A percentile compares a stretch with the other conserved stretches of the same genome.
Evolutionary conservation across 2,329 filamentous ascomycete genomes (phyloP).

Genomic region (Bipolaris oryzae): DNA sequence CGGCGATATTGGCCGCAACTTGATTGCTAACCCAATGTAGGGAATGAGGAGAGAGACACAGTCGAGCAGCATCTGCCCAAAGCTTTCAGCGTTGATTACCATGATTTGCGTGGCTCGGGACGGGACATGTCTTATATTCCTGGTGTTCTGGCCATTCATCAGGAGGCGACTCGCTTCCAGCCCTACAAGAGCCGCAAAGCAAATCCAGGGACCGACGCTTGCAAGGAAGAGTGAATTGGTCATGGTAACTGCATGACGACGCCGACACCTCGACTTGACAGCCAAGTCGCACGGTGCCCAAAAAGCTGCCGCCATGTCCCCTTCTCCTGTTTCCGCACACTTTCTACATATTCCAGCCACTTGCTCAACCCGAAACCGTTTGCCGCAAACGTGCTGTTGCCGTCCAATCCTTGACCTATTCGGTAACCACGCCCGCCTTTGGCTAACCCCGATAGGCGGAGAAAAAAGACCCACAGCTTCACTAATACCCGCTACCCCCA

Average conservation of each 20-base stretch:
- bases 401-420: constrained; percentile 24
- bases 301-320: background rate
- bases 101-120: background rate
- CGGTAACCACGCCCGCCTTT: constrained; percentile 23
- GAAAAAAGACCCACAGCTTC: constrained; percentile 24
- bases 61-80: background rate
- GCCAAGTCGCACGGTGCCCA: constrained; percentile 4
- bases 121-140: background rate
- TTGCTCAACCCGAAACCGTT: constrained; percentile 2
- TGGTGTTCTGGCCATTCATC: background rate
- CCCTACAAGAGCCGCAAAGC: constrained; percentile 14
- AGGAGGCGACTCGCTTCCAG: constrained; percentile 2
- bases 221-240: constrained; percentile 13
- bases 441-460: constrained; percentile 22
- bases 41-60: background rate
- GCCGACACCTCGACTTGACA: constrained; percentile 5
- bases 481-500: constrained; percentile 15
- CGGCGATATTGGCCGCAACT: constrained; percentile 6
- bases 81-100: background rate
- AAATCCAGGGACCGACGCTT: constrained; percentile 7
- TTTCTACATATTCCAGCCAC: constrained; percentile 5
- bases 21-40: background rate
- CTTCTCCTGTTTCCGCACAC: background rate
- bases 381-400: constrained; percentile 14
- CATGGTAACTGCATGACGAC: constrained; percentile 13